phyloP scores from a whole-genome alignment of 768 basidiomycete species.

The Hypsizygus marmoreus region DNA sequence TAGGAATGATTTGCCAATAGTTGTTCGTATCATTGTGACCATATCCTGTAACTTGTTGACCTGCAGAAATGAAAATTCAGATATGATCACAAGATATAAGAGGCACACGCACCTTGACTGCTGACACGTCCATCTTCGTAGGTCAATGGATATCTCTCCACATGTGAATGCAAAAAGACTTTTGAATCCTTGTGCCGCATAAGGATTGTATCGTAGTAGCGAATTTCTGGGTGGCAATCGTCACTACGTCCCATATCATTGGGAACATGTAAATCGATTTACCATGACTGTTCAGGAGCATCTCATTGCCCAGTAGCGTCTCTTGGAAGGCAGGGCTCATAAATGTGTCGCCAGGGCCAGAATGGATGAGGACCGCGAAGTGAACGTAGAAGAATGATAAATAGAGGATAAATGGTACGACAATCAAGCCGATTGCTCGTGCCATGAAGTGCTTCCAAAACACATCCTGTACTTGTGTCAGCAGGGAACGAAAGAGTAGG shows the following conservation, averaged over 20 bases:
- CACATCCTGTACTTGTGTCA: conserved; percentile 59
- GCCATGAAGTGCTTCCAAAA: conserved; percentile 90
- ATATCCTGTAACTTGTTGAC: conserved; percentile 96
- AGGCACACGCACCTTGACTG: conserved; percentile 91
- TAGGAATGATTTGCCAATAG: conserved; percentile 93
- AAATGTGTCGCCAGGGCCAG: conserved; percentile 92
- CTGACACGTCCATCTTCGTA: conserved; percentile 96
- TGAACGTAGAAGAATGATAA: conserved; percentile 96
- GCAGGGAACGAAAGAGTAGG: conserved; percentile 4
- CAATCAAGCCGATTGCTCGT: conserved; percentile 80
- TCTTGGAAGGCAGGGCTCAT: conserved; percentile 99
- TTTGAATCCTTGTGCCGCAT: conserved; percentile 93
- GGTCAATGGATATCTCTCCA: conserved; percentile 86
- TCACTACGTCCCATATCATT: conserved; percentile 1
- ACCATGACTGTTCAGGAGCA: conserved; percentile 93
- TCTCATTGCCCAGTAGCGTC: conserved; percentile 88
- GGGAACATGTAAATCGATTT: conserved; percentile 15
- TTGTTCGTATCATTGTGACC: conserved; percentile 95
- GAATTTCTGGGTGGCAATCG: conserved; percentile 69
- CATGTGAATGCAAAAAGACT: conserved; percentile 91
- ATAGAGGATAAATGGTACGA: conserved; percentile 88
- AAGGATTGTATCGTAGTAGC: conserved; percentile 87
- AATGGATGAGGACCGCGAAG: conserved; percentile 82
- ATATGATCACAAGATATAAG: conserved; percentile 1
- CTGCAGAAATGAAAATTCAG: conserved; percentile 34